Conservation (phyloP, 2,329 filamentous ascomycete species). For the Trichoderma cornu-damae region DNA sequence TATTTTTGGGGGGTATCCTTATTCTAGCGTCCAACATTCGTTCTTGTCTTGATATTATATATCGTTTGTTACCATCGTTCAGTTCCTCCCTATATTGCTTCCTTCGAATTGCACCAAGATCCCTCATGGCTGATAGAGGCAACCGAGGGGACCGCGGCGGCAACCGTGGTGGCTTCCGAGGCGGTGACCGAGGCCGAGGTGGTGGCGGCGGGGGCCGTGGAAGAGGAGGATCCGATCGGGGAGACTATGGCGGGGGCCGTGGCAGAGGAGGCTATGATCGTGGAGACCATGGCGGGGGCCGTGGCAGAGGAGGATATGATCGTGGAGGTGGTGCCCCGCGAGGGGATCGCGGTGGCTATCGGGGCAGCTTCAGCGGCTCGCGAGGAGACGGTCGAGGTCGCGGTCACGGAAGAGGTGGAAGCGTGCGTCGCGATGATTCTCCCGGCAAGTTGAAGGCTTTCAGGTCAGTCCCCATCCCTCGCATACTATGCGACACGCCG, state of each 20-base stretch:
- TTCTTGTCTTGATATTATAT: background rate
- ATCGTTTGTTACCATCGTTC: background rate
- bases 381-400: conserved; percentile 24
- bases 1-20: background rate
- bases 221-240: conserved; percentile 20
- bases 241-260: conserved; percentile 18
- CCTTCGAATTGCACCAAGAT: background rate
- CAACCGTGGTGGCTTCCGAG: conserved; percentile 19
- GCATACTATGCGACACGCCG: background rate
- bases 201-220: conserved; percentile 15
- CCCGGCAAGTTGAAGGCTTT: conserved; percentile 24
- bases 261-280: conserved; percentile 3
- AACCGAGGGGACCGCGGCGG: conserved; percentile 20
- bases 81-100: background rate
- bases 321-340: too few species aligned
- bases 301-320: conserved; percentile 17
- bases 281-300: conserved; percentile 20
- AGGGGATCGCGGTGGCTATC: conserved; percentile 21
- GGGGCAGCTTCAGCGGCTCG: conserved; percentile 22
- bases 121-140: conserved; percentile 20
- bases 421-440: conserved; percentile 24
- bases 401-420: conserved; percentile 22
- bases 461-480: conserved; percentile 18
- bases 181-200: conserved; percentile 20
- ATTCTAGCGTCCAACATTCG: background rate